Evolutionary conservation across 768 basidiomycete species (phyloP).

Genomic region (Termitomyces sp.): DNA sequence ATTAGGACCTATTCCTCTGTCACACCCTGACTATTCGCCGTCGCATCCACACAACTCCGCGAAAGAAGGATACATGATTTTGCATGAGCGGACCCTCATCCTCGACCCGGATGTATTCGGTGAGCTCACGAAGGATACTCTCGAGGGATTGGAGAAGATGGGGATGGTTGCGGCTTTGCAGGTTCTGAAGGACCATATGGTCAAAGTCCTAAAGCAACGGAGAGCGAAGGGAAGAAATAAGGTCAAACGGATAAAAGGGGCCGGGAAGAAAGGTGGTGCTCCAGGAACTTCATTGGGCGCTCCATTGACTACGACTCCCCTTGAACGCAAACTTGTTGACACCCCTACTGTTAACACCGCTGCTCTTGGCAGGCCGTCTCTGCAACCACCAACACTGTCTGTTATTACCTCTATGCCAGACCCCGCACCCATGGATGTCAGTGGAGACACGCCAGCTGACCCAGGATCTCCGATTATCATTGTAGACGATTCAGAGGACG

Average conservation of each 20-base stretch:
- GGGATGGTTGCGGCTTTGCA: constrained; percentile 79
- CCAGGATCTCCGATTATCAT: constrained; percentile 53
- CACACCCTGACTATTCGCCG: constrained; percentile 50
- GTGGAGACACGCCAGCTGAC: constrained; percentile 17
- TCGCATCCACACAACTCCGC: constrained; percentile 43
- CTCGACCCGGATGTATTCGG: constrained; percentile 85
- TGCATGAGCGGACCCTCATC: constrained; percentile 80
- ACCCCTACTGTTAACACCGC: neutral
- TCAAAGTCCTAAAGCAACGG: constrained; percentile 77
- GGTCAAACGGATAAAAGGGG: constrained; percentile 23
- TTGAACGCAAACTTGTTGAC: constrained; percentile 18
- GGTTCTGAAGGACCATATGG: constrained; percentile 81
- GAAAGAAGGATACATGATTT: constrained; percentile 62
- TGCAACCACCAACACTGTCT: constrained; percentile 5
- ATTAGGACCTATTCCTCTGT: constrained; percentile 64
- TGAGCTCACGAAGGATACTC: constrained; percentile 65
- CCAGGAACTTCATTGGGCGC: constrained; percentile 13
- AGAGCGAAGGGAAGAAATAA: constrained; percentile 37
- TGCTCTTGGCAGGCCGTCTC: constrained; percentile 1
- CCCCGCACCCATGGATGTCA: constrained; percentile 26
- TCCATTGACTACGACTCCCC: constrained; percentile 45
- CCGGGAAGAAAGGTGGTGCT: constrained; percentile 21
- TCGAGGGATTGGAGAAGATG: constrained; percentile 72
- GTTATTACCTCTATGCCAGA: constrained; percentile 18
- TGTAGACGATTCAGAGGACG: constrained; percentile 56